Conservation (phyloP, 495 filamentous ascomycete genomes). For the Aspergillus cristatus region DNA sequence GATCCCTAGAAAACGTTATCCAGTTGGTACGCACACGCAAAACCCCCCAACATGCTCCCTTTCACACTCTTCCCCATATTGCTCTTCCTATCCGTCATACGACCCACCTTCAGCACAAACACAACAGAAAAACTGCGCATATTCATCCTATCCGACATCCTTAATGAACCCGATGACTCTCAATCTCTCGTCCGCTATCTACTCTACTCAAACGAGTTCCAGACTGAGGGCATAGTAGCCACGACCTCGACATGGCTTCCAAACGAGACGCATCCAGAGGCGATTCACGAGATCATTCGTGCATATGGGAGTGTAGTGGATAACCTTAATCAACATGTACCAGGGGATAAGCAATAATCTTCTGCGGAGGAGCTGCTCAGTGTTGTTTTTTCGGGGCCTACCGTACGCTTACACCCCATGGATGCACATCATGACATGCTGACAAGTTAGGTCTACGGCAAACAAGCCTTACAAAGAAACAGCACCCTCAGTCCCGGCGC, state of each 20-base stretch:
- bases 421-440: not conserved
- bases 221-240: conserved; percentile 31
- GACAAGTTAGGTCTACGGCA: conserved; percentile 19
- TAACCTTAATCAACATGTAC: conserved; percentile 32
- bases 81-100: too few species aligned
- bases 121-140: conserved; percentile 20
- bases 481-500: conserved; percentile 27
- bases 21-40: too few species aligned
- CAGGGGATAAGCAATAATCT: conserved; percentile 23
- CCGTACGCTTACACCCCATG: conserved; percentile 3
- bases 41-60: too few species aligned
- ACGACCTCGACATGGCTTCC: conserved; percentile 33
- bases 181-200: conserved; percentile 34
- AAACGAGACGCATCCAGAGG: conserved; percentile 21
- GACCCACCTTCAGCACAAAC: not conserved
- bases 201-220: conserved; percentile 34
- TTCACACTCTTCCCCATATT: too few species aligned
- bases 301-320: conserved; percentile 31
- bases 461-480: conserved; percentile 19
- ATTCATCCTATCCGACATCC: conserved; percentile 37
- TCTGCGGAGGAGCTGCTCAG: conserved; percentile 18
- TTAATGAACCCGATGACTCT: conserved; percentile 37
- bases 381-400: conserved; percentile 21
- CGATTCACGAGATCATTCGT: conserved; percentile 30
- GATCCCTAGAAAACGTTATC: too few species aligned